A percentile compares a stretch with the other conserved stretches of the same genome.
Conservation (phyloP, 2,329 filamentous ascomycete species). For the Ascosphaera aggregata region DNA sequence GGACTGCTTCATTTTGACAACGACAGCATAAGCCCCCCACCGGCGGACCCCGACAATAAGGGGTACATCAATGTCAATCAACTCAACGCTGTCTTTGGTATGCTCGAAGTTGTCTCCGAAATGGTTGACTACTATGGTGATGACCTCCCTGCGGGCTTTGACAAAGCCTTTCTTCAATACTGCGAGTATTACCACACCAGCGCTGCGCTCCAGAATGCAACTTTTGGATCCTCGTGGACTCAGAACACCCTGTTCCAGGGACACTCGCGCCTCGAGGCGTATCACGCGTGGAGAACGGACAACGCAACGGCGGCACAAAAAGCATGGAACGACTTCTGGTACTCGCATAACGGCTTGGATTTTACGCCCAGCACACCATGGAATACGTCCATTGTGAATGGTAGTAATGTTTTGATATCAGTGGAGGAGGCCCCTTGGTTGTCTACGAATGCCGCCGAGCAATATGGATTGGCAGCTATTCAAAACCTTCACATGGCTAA, state of each 20-base stretch:
- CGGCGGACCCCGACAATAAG: slow-evolving; percentile 27
- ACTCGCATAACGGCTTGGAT: background rate
- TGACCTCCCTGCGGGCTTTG: slow-evolving; percentile 25
- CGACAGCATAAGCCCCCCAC: slow-evolving; percentile 28
- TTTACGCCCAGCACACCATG: slow-evolving; percentile 5
- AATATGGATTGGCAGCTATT: slow-evolving; percentile 34
- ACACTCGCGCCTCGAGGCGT: slow-evolving; percentile 35
- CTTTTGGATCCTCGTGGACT: slow-evolving; percentile 29
- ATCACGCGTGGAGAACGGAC: slow-evolving; percentile 20
- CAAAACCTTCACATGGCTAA: slow-evolving; percentile 20
- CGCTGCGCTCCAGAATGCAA: slow-evolving; percentile 25
- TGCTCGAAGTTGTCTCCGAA: slow-evolving; percentile 34
- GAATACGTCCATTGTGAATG: slow-evolving; percentile 17
- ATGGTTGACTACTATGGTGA: slow-evolving; percentile 26
- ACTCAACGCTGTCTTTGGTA: slow-evolving; percentile 33
- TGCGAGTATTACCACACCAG: slow-evolving; percentile 32
- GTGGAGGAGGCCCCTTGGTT: slow-evolving; percentile 35
- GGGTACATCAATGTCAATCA: slow-evolving; percentile 31
- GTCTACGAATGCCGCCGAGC: slow-evolving; percentile 31
- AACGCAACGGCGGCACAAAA: slow-evolving; percentile 26
- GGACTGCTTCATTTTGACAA: slow-evolving; percentile 28
- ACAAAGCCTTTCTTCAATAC: slow-evolving; percentile 34
- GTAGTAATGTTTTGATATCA: slow-evolving; percentile 22
- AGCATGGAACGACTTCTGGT: slow-evolving; percentile 31
- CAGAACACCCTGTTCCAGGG: slow-evolving; percentile 28